A percentile compares a stretch with the other conserved stretches of the same genome.
phyloP scores from a whole-genome alignment of 495 filamentous ascomycete species.

The Tuber melanosporum region DNA sequence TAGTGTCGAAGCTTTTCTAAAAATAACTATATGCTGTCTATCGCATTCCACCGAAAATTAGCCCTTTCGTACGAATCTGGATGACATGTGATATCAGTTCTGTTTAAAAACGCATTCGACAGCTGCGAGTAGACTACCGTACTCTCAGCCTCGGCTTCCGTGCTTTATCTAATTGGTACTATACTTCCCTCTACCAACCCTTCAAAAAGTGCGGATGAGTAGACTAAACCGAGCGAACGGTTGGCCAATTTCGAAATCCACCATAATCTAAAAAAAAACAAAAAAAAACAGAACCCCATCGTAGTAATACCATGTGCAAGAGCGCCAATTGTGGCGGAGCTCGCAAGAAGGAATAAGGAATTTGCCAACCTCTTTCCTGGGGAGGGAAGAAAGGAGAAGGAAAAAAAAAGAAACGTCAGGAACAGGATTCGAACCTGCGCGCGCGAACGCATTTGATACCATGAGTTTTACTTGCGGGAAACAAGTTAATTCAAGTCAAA shows the following conservation, averaged over 20 bases:
- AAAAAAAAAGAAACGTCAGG: not conserved
- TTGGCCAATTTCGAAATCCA: not conserved
- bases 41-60: too few relatives aligned
- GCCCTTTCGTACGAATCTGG: too few relatives aligned
- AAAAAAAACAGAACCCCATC: not conserved
- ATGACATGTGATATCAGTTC: too few relatives aligned
- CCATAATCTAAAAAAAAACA: not conserved
- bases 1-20: too few relatives aligned
- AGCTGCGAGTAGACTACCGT: too few relatives aligned
- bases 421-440: constrained; percentile 6
- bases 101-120: too few relatives aligned
- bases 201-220: not conserved
- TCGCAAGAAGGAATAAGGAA: not conserved
- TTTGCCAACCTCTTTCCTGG: not conserved
- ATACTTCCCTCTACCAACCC: not conserved
- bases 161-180: not conserved
- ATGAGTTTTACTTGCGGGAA: not conserved
- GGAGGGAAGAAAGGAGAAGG: too few relatives aligned
- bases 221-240: not conserved
- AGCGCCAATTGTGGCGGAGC: not conserved
- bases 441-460: constrained; percentile 6
- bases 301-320: not conserved
- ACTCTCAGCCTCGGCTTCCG: not conserved
- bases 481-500: constrained; percentile 4
- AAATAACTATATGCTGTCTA: too few relatives aligned